phyloP scores from a whole-genome alignment of 805 yeast species.

The Kodamaea laetipori region DNA sequence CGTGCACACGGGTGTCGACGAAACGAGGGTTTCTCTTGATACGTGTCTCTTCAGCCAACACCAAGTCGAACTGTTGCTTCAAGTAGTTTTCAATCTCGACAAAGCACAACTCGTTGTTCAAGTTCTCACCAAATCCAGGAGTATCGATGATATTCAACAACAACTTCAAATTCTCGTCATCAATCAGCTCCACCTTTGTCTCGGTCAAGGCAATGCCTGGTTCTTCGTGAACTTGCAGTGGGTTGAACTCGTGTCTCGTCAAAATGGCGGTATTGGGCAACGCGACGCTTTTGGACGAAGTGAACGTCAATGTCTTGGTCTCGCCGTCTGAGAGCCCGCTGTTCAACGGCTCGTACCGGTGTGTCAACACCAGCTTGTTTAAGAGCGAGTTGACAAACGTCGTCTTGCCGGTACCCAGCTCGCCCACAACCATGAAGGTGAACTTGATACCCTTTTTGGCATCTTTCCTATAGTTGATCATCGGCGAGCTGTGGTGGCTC shows the following conservation, averaged over 20 bases:
- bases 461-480: constrained; percentile 61
- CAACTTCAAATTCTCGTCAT: constrained; percentile 59
- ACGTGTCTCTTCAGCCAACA: constrained; percentile 83
- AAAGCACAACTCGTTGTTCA: constrained; percentile 69
- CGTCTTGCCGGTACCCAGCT: constrained; percentile 76
- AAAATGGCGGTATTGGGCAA: constrained; percentile 56
- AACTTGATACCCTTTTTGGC: constrained; percentile 73
- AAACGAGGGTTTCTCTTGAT: constrained; percentile 84
- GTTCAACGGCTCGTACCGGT: constrained; percentile 46
- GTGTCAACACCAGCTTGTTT: constrained; percentile 62
- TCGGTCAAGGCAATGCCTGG: constrained; percentile 78
- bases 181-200: constrained; percentile 59
- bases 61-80: constrained; percentile 76
- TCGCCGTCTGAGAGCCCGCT: constrained; percentile 21
- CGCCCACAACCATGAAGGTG: constrained; percentile 72
- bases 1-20: constrained; percentile 76
- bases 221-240: constrained; percentile 59
- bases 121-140: constrained; percentile 77
- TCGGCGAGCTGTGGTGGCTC: constrained; percentile 34
- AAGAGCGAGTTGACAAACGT: constrained; percentile 70
- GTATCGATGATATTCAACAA: constrained; percentile 65
- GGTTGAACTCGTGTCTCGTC: constrained; percentile 59
- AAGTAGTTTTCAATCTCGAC: constrained; percentile 65
- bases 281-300: constrained; percentile 57
- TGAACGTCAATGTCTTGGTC: constrained; percentile 57